Evolutionary conservation across 495 filamentous ascomycete genomes (phyloP).

Genomic region (Emericellopsis terricola): DNA sequence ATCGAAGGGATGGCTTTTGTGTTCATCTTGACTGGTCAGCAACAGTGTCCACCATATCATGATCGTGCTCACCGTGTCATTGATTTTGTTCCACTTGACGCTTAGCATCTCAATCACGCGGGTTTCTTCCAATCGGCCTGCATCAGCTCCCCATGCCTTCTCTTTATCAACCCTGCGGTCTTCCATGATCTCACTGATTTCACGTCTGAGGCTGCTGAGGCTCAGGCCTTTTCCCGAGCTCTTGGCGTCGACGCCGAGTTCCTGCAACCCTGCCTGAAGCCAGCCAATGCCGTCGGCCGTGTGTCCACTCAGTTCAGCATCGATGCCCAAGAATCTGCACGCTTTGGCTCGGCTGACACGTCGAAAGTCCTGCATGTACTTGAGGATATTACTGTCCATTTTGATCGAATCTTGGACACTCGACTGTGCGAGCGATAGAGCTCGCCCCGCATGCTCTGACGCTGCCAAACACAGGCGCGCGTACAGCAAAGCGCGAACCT

Average conservation of each 20-base stretch:
- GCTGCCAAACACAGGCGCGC: slow-evolving; percentile 73
- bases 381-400: slow-evolving; percentile 43
- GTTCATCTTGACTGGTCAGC: slow-evolving; percentile 41
- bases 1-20: slow-evolving; percentile 59
- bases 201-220: slow-evolving; percentile 53
- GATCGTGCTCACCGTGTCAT: slow-evolving; percentile 71
- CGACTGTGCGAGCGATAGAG: slow-evolving; percentile 30
- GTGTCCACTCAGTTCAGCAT: slow-evolving; percentile 66
- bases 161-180: slow-evolving; percentile 52
- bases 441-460: slow-evolving; percentile 45
- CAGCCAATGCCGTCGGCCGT: slow-evolving; percentile 72
- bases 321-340: slow-evolving; percentile 77
- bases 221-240: slow-evolving; percentile 29
- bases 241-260: slow-evolving; percentile 40
- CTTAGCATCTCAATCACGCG: slow-evolving; percentile 74
- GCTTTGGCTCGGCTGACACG: slow-evolving; percentile 61
- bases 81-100: slow-evolving; percentile 77
- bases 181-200: slow-evolving; percentile 48
- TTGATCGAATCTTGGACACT: slow-evolving; percentile 16
- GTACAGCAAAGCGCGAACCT: slow-evolving; percentile 74
- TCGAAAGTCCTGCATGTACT: slow-evolving; percentile 56
- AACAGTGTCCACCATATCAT: too few relatives aligned
- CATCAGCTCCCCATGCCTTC: slow-evolving; percentile 62
- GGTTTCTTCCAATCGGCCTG: slow-evolving; percentile 68
- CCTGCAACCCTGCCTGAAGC: slow-evolving; percentile 51